Evolutionary conservation across 345 rosid genomes (phyloP).

Genomic region (Eucalyptus urophylla): DNA sequence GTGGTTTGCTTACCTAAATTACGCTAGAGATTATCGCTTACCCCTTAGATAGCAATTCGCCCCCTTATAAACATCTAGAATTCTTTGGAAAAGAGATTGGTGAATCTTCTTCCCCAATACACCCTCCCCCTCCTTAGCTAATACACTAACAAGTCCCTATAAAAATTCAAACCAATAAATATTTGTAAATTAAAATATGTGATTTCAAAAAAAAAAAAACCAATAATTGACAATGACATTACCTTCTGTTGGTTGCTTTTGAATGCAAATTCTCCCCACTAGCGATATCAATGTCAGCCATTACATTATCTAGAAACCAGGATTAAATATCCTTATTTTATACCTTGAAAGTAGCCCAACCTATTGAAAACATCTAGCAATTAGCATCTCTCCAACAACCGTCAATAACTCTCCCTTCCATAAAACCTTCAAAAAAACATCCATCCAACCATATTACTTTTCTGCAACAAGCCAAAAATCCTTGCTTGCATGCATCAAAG

Average conservation of each 20-base stretch:
- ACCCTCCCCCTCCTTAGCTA: neutral
- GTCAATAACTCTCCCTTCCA: neutral
- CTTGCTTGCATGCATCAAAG: neutral
- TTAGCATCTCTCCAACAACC: neutral
- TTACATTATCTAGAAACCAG: neutral
- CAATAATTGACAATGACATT: neutral
- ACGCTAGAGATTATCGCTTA: neutral
- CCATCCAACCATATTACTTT: neutral
- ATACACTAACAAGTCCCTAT: neutral
- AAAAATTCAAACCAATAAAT: neutral
- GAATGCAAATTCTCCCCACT: neutral
- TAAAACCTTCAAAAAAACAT: neutral
- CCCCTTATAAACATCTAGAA: neutral
- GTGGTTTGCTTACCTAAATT: neutral
- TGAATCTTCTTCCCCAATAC: neutral
- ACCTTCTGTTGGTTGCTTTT: neutral
- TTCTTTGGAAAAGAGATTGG: neutral
- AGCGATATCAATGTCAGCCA: neutral
- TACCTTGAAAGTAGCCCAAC: neutral
- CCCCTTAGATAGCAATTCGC: neutral
- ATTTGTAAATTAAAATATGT: neutral
- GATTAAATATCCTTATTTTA: neutral
- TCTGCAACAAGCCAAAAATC: neutral
- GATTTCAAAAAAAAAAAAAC: accelerated
- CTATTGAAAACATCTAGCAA: neutral